Percentiles rank a stretch among this genome's conserved stretches.
phyloP scores from a whole-genome alignment of 2,329 filamentous ascomycete species.

The Penicillium griseofulvum region DNA sequence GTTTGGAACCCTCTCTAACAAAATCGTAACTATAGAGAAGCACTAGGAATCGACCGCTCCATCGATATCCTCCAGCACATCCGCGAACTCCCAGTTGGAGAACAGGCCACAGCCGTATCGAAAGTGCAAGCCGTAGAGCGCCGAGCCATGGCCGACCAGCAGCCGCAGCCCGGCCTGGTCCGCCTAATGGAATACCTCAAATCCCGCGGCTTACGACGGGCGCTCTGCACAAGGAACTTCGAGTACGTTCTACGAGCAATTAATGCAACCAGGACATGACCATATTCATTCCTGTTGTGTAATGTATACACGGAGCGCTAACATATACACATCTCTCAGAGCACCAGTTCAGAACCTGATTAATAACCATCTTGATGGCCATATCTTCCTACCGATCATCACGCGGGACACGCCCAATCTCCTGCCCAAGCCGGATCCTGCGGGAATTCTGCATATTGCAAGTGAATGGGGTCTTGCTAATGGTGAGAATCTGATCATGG shows the following conservation, averaged over 20 bases:
- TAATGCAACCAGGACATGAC: neutral
- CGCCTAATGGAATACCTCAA: constrained; percentile 82
- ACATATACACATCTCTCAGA: constrained; percentile 19
- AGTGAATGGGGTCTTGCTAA: constrained; percentile 65
- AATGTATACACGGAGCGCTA: neutral
- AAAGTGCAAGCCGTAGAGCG: constrained; percentile 78
- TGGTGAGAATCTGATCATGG: constrained; percentile 43
- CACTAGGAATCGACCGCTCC: constrained; percentile 68
- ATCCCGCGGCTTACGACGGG: constrained; percentile 64
- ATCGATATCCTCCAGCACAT: constrained; percentile 89
- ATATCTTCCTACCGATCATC: constrained; percentile 72
- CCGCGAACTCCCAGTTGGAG: constrained; percentile 63
- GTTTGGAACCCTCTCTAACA: neutral
- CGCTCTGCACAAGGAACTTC: constrained; percentile 93
- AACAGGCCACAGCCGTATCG: constrained; percentile 65
- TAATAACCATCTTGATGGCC: constrained; percentile 66
- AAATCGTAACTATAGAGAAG: constrained; percentile 36
- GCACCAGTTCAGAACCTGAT: constrained; percentile 51
- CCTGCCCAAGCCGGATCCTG: constrained; percentile 78
- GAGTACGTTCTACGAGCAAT: constrained; percentile 51
- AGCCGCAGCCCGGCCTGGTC: constrained; percentile 75
- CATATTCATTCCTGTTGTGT: neutral
- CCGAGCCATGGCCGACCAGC: constrained; percentile 73
- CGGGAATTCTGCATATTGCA: constrained; percentile 83
- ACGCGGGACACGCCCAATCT: constrained; percentile 71